A percentile compares a stretch with the other conserved stretches of the same genome.
These are phyloP conservation scores for Solanum hybrid DNA, from an alignment of 305 asterid genomes.

Conservation along the genomic window DNA sequence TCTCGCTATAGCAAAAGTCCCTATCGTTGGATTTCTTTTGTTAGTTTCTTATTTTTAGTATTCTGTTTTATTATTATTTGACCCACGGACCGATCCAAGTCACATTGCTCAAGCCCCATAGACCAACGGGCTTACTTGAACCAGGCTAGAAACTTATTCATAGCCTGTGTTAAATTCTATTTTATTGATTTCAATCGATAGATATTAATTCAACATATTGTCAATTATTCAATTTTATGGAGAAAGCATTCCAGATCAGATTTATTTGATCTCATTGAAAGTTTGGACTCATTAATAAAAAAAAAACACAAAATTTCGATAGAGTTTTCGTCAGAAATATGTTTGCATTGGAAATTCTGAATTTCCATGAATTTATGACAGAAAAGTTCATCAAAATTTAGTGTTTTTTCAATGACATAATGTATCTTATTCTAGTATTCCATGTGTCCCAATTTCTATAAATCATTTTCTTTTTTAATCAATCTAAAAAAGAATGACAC, in stretches of 20 bases:
- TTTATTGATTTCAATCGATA: too few relatives aligned
- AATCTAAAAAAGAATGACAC: fast-evolving
- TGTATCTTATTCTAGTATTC: not conserved
- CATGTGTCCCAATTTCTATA: not conserved
- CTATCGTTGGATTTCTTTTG: too few relatives aligned
- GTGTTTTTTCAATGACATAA: not conserved
- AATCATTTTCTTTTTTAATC: not conserved
- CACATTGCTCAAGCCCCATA: not conserved
- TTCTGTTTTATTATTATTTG: not conserved
- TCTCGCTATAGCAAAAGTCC: not conserved
- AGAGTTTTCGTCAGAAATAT: not conserved
- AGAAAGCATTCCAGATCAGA: too few relatives aligned
- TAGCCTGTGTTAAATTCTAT: too few relatives aligned
- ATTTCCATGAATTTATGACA: not conserved
- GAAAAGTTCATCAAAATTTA: not conserved
- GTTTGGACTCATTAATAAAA: not conserved
- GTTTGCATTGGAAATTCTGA: not conserved
- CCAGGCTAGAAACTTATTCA: not conserved
- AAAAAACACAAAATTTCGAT: not conserved
- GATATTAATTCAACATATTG: too few relatives aligned
- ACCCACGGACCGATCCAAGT: not conserved
- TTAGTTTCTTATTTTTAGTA: too few relatives aligned
- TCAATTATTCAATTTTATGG: too few relatives aligned
- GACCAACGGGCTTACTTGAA: not conserved
- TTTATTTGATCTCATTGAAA: not conserved